Evolutionary conservation across 805 yeast genomes (phyloP).

Genomic region (Candida hungchunana): DNA sequence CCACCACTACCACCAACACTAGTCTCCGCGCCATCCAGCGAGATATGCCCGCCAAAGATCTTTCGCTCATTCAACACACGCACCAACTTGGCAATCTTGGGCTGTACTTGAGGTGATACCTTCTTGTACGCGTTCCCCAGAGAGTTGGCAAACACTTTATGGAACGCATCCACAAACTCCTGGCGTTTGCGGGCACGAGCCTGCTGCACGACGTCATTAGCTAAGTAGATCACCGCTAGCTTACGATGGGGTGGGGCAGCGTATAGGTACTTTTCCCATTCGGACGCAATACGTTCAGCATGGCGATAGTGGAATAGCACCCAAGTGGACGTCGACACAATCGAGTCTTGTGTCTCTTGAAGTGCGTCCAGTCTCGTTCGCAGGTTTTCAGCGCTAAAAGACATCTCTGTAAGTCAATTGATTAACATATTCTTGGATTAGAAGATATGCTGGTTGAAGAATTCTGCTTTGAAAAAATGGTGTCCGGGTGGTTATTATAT

Average conservation of each 20-base stretch:
- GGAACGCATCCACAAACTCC: conserved; percentile 57
- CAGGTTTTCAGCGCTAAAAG: conserved; percentile 49
- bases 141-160: conserved; percentile 41
- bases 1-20: background rate
- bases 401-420: conserved; percentile 27
- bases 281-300: conserved; percentile 45
- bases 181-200: conserved; percentile 57
- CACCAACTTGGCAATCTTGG: conserved; percentile 45
- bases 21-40: conserved; percentile 12
- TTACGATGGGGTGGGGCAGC: conserved; percentile 37
- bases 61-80: conserved; percentile 55
- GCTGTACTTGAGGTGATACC: conserved; percentile 17
- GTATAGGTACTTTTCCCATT: conserved; percentile 43
- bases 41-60: conserved; percentile 32
- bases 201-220: conserved; percentile 81
- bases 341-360: conserved; percentile 66
- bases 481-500: conserved; percentile 5
- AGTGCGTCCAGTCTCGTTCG: conserved; percentile 41
- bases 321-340: conserved; percentile 74
- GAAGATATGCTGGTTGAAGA: background rate
- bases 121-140: conserved; percentile 27
- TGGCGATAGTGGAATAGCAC: conserved; percentile 61
- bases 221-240: conserved; percentile 60
- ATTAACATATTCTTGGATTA: background rate
- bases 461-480: background rate